phyloP scores from a whole-genome alignment of 805 yeast genomes.

The Brettanomyces bruxellensis region DNA sequence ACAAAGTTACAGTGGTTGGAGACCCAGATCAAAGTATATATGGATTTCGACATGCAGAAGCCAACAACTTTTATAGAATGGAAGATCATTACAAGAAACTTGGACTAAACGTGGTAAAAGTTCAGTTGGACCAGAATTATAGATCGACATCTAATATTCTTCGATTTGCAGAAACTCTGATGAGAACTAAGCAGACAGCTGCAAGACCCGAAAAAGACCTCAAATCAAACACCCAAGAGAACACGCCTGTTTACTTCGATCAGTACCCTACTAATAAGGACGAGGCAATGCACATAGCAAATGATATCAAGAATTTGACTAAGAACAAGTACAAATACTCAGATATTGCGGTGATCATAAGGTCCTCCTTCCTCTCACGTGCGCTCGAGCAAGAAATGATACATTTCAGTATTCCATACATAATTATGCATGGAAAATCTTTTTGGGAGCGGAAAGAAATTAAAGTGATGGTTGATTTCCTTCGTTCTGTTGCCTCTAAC shows the following conservation, averaged over 20 bases:
- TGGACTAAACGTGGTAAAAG: conserved; percentile 11
- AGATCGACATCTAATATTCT: conserved; percentile 69
- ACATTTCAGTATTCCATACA: conserved; percentile 49
- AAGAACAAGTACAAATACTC: conserved; percentile 33
- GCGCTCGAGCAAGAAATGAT: conserved; percentile 57
- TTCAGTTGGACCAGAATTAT: conserved; percentile 61
- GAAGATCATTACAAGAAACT: conserved; percentile 21
- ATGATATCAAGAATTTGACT: conserved; percentile 42
- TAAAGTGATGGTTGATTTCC: conserved; percentile 47
- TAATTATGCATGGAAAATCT: conserved; percentile 61
- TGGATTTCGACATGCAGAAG: conserved; percentile 75
- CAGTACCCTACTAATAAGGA: conserved; percentile 30
- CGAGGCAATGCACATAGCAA: conserved; percentile 54
- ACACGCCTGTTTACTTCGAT: conserved; percentile 39
- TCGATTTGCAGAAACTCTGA: conserved; percentile 52
- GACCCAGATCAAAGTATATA: conserved; percentile 96
- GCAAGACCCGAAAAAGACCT: conserved; percentile 36
- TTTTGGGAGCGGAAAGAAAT: conserved; percentile 78
- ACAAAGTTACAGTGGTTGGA: conserved; percentile 81
- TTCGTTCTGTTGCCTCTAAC: conserved; percentile 52
- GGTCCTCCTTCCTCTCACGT: conserved; percentile 56
- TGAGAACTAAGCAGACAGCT: conserved; percentile 42
- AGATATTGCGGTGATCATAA: conserved; percentile 67
- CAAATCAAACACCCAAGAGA: conserved; percentile 31
- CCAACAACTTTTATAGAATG: conserved; percentile 58